Evolutionary conservation across 2,329 filamentous ascomycete species (phyloP).

Genomic region (Chalara sp.): DNA sequence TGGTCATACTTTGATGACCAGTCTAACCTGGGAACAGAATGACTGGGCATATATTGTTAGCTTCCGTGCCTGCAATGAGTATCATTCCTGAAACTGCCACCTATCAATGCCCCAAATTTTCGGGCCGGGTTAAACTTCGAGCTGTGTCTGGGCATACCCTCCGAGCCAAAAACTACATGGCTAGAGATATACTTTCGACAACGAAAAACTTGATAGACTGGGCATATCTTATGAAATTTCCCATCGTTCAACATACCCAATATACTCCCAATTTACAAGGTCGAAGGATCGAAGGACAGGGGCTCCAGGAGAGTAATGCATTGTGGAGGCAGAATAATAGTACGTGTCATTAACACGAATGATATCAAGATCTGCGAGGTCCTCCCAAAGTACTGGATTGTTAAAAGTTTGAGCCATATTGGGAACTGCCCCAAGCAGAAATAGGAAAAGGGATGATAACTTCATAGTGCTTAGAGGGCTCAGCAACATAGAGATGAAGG

Average conservation of each 20-base stretch:
- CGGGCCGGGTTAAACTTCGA: too few relatives aligned
- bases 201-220: too few relatives aligned
- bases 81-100: too few relatives aligned
- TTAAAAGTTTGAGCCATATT: constrained; percentile 19
- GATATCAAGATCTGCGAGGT: constrained; percentile 47
- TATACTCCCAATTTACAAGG: constrained; percentile 30
- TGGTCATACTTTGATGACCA: constrained; percentile 44
- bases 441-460: background rate
- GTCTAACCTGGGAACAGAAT: constrained; percentile 15
- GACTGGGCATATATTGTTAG: background rate
- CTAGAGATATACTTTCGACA: too few relatives aligned
- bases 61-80: too few relatives aligned
- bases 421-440: background rate
- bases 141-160: too few relatives aligned
- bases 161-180: too few relatives aligned
- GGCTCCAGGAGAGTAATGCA: constrained; percentile 38
- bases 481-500: too few relatives aligned
- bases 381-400: constrained; percentile 47
- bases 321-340: constrained; percentile 38
- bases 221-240: too few relatives aligned
- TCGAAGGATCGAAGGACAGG: constrained; percentile 37
- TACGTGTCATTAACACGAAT: constrained; percentile 40
- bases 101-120: too few relatives aligned
- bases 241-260: background rate
- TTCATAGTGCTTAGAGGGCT: too few relatives aligned